These are phyloP conservation scores for Phylloporus rhodoxanthus DNA, from an alignment of 768 basidiomycete genomes.

Conservation along the genomic window DNA sequence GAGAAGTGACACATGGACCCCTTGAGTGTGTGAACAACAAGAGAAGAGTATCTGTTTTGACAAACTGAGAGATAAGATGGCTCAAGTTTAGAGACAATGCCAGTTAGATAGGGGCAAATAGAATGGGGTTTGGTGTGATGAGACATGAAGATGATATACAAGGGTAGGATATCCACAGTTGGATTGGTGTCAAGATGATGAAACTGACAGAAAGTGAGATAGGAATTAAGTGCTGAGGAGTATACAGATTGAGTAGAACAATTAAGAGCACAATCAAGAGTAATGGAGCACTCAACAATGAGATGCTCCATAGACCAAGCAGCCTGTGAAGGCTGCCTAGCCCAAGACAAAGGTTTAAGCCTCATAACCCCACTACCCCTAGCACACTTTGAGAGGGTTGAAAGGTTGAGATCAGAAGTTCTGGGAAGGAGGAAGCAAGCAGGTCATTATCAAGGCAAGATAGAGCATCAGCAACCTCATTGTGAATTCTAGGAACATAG, in stretches of 20 bases:
- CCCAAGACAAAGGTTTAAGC: too few species aligned
- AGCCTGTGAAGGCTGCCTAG: too few species aligned
- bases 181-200: background rate
- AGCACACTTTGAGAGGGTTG: too few species aligned
- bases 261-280: background rate
- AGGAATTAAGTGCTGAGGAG: background rate
- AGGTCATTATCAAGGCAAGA: slow-evolving; percentile 14
- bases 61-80: background rate
- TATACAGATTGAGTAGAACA: background rate
- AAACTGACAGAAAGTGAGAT: background rate
- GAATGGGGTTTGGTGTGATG: background rate
- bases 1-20: background rate
- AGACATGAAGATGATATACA: background rate
- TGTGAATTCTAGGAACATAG: slow-evolving; percentile 20
- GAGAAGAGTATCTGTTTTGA: background rate
- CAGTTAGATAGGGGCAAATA: background rate
- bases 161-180: background rate
- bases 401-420: too few species aligned
- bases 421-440: too few species aligned
- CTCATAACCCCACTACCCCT: too few species aligned
- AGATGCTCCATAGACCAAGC: slow-evolving; percentile 11
- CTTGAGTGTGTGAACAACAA: background rate
- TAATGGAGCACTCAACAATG: slow-evolving; percentile 9
- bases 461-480: slow-evolving; percentile 24
- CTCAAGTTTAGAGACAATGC: background rate